Conservation (phyloP, 2,329 filamentous ascomycete genomes). For the Talaromyces rugulosus region DNA sequence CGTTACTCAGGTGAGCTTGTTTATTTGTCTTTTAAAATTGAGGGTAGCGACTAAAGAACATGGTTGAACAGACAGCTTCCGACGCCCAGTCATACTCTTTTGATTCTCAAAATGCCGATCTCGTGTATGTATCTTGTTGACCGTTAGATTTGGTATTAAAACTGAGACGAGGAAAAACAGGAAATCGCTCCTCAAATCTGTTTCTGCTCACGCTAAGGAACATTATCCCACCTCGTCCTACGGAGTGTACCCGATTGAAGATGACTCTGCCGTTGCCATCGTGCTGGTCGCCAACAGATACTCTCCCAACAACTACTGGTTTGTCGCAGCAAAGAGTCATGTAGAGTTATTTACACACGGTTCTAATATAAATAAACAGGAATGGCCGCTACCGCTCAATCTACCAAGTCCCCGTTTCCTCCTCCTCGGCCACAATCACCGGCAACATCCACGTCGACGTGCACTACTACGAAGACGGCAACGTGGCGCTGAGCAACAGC, state of each 20-base stretch:
- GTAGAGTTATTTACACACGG: background rate
- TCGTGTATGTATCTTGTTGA: constrained; percentile 60
- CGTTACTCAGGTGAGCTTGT: constrained; percentile 59
- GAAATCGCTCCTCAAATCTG: constrained; percentile 75
- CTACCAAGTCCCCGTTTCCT: constrained; percentile 73
- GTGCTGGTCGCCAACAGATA: constrained; percentile 94
- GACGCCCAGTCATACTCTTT: constrained; percentile 72
- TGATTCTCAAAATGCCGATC: constrained; percentile 70
- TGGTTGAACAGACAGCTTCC: constrained; percentile 66
- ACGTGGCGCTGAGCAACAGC: constrained; percentile 86
- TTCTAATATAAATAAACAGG: constrained; percentile 44
- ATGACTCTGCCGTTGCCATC: constrained; percentile 72
- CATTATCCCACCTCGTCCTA: constrained; percentile 81
- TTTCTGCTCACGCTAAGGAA: constrained; percentile 73
- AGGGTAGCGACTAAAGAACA: constrained; percentile 1
- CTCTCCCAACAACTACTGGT: constrained; percentile 97
- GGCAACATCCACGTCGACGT: constrained; percentile 90
- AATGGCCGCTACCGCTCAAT: constrained; percentile 94
- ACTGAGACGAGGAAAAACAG: constrained; percentile 40
- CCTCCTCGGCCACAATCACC: constrained; percentile 55
- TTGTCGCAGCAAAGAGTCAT: constrained; percentile 19
- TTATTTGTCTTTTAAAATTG: background rate
- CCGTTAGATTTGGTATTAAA: background rate
- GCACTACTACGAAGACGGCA: constrained; percentile 99
- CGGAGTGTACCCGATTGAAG: constrained; percentile 75